Conservation (phyloP, 352 stramenopile genomes). For the Globisporangium nunn region DNA sequence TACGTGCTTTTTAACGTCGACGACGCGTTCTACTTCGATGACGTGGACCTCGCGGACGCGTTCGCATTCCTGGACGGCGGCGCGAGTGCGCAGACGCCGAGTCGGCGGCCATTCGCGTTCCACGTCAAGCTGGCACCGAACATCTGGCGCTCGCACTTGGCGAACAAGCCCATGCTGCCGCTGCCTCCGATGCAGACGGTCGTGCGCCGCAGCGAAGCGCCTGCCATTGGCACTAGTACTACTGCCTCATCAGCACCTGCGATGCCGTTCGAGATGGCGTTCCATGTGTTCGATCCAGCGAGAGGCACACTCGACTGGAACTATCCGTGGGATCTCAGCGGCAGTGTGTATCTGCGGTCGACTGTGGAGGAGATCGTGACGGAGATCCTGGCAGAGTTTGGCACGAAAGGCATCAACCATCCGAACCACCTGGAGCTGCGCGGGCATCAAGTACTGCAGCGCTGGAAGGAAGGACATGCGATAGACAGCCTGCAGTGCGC, state of each 20-base stretch:
- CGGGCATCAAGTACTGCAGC: conserved; percentile 38
- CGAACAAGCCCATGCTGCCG: conserved; percentile 39
- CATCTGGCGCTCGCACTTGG: conserved; percentile 70
- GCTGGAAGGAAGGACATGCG: conserved; percentile 5
- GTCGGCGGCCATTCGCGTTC: conserved; percentile 45
- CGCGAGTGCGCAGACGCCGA: not conserved
- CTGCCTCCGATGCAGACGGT: conserved; percentile 24
- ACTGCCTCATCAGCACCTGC: not conserved
- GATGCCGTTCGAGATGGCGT: conserved; percentile 7
- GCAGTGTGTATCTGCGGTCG: conserved; percentile 53
- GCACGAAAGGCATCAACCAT: conserved; percentile 29
- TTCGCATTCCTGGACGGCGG: conserved; percentile 12
- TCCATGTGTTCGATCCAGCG: conserved; percentile 40
- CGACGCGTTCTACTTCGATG: conserved; percentile 53
- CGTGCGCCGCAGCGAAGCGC: not conserved
- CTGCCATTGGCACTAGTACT: too few species aligned
- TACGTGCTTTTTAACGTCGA: conserved; percentile 50
- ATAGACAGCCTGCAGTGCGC: conserved; percentile 29
- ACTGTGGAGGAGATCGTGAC: conserved; percentile 27
- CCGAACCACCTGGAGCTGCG: conserved; percentile 62
- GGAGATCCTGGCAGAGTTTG: conserved; percentile 21
- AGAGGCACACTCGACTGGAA: conserved; percentile 60
- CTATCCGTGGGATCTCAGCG: conserved; percentile 85
- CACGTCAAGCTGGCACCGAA: conserved; percentile 69
- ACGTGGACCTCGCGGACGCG: conserved; percentile 32